phyloP scores from a whole-genome alignment of 805 yeast genomes.

The Saccharomycopsis fermentans region DNA sequence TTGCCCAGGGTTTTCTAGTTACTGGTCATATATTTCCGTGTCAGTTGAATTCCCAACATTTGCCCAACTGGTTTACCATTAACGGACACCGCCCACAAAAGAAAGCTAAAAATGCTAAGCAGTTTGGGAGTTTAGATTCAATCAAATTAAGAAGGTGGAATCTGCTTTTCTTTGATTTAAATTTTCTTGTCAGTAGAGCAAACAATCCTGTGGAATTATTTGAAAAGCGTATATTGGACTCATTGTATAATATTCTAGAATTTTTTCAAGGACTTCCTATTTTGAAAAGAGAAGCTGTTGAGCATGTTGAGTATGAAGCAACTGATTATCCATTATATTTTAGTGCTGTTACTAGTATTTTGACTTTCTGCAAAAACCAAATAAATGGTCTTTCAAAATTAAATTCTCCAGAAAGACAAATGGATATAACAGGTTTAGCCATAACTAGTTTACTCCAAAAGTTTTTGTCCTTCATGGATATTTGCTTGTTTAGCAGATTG shows the following conservation, averaged over 20 bases:
- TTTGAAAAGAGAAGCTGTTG: slow-evolving; percentile 58
- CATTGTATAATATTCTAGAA: slow-evolving; percentile 53
- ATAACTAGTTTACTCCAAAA: slow-evolving; percentile 10
- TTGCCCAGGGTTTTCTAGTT: slow-evolving; percentile 55
- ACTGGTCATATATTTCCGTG: slow-evolving; percentile 37
- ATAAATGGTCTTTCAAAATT: slow-evolving; percentile 34
- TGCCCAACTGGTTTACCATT: slow-evolving; percentile 1
- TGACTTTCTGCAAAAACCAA: slow-evolving; percentile 48
- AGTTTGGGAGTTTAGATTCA: slow-evolving; percentile 26
- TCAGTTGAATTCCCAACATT: slow-evolving; percentile 26
- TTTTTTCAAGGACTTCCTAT: slow-evolving; percentile 75
- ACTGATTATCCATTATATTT: slow-evolving; percentile 51
- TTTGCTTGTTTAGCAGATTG: background rate
- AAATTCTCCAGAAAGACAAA: background rate
- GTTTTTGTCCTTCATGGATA: slow-evolving; percentile 4
- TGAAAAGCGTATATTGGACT: slow-evolving; percentile 37
- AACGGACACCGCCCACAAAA: background rate
- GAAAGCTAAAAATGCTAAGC: background rate
- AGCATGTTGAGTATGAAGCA: slow-evolving; percentile 85
- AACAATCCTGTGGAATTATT: slow-evolving; percentile 40
- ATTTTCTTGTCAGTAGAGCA: slow-evolving; percentile 66
- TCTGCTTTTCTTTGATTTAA: slow-evolving; percentile 69
- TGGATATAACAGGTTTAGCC: background rate
- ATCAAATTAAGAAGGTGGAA: slow-evolving; percentile 67
- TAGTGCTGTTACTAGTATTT: slow-evolving; percentile 44